Evolutionary conservation across 2,329 filamentous ascomycete genomes (phyloP), one percentile per base, ranked within the genome.

Genomic region (Pestalotiopsis sp.): DNA sequence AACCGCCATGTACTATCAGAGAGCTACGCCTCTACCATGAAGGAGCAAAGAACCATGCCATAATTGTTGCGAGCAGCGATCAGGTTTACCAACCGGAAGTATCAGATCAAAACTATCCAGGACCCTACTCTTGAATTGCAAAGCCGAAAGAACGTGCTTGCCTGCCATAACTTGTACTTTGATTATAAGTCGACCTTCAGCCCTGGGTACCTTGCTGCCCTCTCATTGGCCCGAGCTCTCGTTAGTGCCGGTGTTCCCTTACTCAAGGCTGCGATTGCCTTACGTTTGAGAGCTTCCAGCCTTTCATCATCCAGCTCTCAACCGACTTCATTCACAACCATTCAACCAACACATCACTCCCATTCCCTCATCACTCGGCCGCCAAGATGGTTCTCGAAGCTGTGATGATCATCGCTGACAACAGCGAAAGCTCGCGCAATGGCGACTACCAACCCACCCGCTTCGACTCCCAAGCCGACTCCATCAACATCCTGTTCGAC

Each of bases 361-460:
- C 71, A n/a, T 58, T 61, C 36, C 68, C 56, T 25, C 56, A 38
- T 36, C 64, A 25, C 68, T 69, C 58, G 64, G 31, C 63, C 72
- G 76, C 81, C 90, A 95, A 87, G 79, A 99, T 99, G 96, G 93
- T 92, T 84, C 91, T 99, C 83, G 96, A 99, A 91, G 97, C 96
- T 85, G 97, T 97, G 72, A 98, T 99, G 95, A 94, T 99, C 82
- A 91, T 98, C 88, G 94, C 98, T 78, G 96, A 99, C 89, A 99
- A 98, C 88, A 98, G 95, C 86, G 96, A 99, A 86, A 95, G 93
- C 85, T 97, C 94, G 86, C 91, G 96, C 80, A 99, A 99, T 84
- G 96, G 97, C 79, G 96, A 99, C 82, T 88, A 87, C 81, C 92
- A 93, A 78, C 95, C 96, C 69, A 97, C 95, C 74, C 91, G 96